A percentile compares a stretch with the other conserved stretches of the same genome.
Conservation (phyloP, 1,139 yeast genomes). For the Kazachstania sp. region DNA sequence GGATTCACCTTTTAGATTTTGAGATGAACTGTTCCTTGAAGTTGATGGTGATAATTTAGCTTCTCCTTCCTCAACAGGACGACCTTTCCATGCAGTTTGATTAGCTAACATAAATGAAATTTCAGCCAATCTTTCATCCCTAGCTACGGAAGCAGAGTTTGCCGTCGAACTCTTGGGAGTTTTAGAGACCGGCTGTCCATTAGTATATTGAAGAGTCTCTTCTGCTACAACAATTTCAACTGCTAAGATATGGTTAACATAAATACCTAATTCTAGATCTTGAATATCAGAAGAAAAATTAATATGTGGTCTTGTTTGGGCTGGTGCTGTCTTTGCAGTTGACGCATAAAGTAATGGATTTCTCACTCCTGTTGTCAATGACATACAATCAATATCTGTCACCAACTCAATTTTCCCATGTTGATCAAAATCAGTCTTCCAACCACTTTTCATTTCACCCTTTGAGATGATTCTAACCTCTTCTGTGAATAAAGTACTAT, state of each 20-base stretch:
- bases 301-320: conserved; percentile 29
- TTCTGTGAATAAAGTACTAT: conserved; percentile 48
- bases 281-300: conserved; percentile 72
- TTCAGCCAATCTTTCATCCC: conserved; percentile 35
- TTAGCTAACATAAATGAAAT: conserved; percentile 37
- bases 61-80: conserved; percentile 14
- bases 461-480: conserved; percentile 64
- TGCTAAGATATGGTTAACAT: conserved; percentile 63
- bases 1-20: neutral
- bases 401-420: conserved; percentile 70
- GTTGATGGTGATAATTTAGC: conserved; percentile 9
- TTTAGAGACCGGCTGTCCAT: conserved; percentile 26
- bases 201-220: conserved; percentile 48
- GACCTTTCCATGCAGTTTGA: conserved; percentile 18
- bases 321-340: conserved; percentile 21
- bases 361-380: conserved; percentile 49
- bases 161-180: conserved; percentile 7
- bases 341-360: conserved; percentile 32
- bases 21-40: conserved; percentile 6
- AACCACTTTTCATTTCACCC: conserved; percentile 80
- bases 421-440: conserved; percentile 85
- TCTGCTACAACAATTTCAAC: conserved; percentile 92
- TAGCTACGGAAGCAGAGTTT: conserved; percentile 7
- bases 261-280: conserved; percentile 73
- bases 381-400: conserved; percentile 54